phyloP scores from a whole-genome alignment of 2,329 filamentous ascomycete species.

The Colletotrichum ledebouriae region DNA sequence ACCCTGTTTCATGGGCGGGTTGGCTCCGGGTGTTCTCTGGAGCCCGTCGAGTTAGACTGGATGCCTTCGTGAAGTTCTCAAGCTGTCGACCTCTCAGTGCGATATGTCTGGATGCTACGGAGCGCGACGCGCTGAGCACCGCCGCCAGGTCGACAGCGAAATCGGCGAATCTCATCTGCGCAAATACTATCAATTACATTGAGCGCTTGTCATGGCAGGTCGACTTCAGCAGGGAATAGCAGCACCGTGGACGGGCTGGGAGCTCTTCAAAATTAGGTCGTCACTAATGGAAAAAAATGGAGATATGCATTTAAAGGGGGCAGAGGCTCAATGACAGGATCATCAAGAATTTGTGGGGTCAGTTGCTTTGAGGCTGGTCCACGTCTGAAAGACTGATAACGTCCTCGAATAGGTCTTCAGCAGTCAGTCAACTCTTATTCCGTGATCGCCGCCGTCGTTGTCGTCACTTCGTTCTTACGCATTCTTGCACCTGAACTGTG shows the following conservation, averaged over 20 bases:
- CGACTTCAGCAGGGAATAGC: background rate
- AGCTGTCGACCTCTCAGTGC: slow-evolving; percentile 69
- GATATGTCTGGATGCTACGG: slow-evolving; percentile 74
- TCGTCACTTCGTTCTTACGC: too few relatives aligned
- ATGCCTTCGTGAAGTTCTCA: slow-evolving; percentile 63
- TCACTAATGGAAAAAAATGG: slow-evolving; percentile 40
- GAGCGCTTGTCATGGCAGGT: background rate
- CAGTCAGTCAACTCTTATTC: too few relatives aligned
- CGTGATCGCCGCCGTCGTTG: too few relatives aligned
- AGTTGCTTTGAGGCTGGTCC: too few relatives aligned
- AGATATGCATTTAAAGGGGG: background rate
- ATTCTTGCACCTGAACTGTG: too few relatives aligned
- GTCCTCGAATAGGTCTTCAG: too few relatives aligned
- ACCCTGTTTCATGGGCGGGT: background rate
- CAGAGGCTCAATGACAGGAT: too few relatives aligned
- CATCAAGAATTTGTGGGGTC: too few relatives aligned
- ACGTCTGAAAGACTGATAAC: too few relatives aligned
- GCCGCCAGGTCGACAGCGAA: slow-evolving; percentile 77
- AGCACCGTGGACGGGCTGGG: slow-evolving; percentile 7
- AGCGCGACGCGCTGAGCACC: slow-evolving; percentile 77
- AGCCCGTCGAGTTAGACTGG: slow-evolving; percentile 53
- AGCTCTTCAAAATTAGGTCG: slow-evolving; percentile 27
- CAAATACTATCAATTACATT: slow-evolving; percentile 14
- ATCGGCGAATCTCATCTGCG: slow-evolving; percentile 71
- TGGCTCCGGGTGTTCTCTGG: slow-evolving; percentile 21